These are phyloP conservation scores for Ceriops tagal DNA, from an alignment of 345 rosid species.

Conservation along the genomic window DNA sequence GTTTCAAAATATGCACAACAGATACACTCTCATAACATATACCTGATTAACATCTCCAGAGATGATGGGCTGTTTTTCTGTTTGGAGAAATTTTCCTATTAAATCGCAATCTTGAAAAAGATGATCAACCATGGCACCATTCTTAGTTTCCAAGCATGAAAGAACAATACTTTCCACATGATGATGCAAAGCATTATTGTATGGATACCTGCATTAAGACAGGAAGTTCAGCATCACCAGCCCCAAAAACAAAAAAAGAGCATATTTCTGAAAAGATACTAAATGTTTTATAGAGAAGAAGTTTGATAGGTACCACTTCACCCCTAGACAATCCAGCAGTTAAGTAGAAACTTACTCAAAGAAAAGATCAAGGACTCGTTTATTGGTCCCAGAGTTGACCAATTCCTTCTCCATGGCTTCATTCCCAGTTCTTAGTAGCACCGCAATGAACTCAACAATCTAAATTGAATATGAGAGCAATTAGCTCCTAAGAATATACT, in stretches of 20 bases:
- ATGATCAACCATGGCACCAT: constrained; percentile 55
- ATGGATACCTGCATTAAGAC: constrained; percentile 73
- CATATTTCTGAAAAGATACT: not conserved
- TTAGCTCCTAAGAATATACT: not conserved
- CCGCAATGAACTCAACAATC: constrained; percentile 98
- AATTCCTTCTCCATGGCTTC: constrained; percentile 81
- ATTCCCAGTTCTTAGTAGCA: constrained; percentile 72
- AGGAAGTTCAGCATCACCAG: constrained; percentile 13
- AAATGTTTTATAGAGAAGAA: not conserved
- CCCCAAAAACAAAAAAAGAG: not conserved
- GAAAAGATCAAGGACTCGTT: constrained; percentile 71
- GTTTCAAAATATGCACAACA: too few relatives aligned
- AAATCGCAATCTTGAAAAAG: constrained; percentile 77
- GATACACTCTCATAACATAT: not conserved
- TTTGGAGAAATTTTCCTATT: constrained; percentile 64
- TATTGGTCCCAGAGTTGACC: constrained; percentile 69
- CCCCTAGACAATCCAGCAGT: constrained; percentile 10
- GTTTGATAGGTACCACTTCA: constrained; percentile 7
- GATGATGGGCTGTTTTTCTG: constrained; percentile 63
- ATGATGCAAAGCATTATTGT: constrained; percentile 93
- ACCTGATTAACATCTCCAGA: constrained; percentile 53
- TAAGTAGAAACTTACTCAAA: constrained; percentile 60
- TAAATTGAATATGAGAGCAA: constrained; percentile 23
- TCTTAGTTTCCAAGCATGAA: constrained; percentile 81
- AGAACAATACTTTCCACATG: constrained; percentile 83